Conservation (phyloP, 805 yeast species). For the Zygotorulaspora florentina region DNA sequence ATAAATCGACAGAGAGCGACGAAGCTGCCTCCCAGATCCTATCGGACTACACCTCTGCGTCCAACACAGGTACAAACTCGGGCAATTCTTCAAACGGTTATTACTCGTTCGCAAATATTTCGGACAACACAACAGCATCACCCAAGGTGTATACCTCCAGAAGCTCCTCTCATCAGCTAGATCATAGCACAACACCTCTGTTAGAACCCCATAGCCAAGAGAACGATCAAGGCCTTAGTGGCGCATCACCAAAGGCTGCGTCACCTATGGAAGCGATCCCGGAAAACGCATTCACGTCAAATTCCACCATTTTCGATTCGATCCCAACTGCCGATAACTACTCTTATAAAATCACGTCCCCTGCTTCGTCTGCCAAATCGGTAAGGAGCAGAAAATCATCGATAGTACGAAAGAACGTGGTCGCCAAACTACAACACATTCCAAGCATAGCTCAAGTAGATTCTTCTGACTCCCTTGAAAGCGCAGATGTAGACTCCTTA, state of each 20-base stretch:
- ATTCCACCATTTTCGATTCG: slow-evolving; percentile 18
- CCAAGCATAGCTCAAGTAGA: slow-evolving; percentile 20
- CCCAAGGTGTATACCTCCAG: slow-evolving; percentile 6
- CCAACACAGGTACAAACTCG: slow-evolving; percentile 23
- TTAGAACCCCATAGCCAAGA: slow-evolving; percentile 4
- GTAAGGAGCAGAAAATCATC: slow-evolving; percentile 3
- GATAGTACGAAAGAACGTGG: slow-evolving; percentile 3
- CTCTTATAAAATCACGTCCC: slow-evolving; percentile 27
- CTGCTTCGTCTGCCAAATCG: slow-evolving; percentile 14
- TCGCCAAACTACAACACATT: slow-evolving; percentile 1
- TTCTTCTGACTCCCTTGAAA: slow-evolving; percentile 8
- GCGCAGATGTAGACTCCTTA: slow-evolving; percentile 2
- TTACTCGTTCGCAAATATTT: slow-evolving; percentile 37
- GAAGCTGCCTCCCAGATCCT: slow-evolving; percentile 33
- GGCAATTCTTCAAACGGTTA: slow-evolving; percentile 31
- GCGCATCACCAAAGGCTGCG: slow-evolving; percentile 5
- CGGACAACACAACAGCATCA: slow-evolving; percentile 35
- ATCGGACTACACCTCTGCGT: slow-evolving; percentile 26
- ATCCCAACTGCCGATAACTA: slow-evolving; percentile 31
- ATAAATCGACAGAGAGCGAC: slow-evolving; percentile 9
- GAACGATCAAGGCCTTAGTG: background rate
- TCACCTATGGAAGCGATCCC: slow-evolving; percentile 21
- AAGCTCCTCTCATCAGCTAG: slow-evolving; percentile 1
- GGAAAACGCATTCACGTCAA: slow-evolving; percentile 16
- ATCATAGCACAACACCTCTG: slow-evolving; percentile 2